These are phyloP conservation scores for Trifolium dubium DNA, from an alignment of 306 rosid genomes.

Conservation along the genomic window DNA sequence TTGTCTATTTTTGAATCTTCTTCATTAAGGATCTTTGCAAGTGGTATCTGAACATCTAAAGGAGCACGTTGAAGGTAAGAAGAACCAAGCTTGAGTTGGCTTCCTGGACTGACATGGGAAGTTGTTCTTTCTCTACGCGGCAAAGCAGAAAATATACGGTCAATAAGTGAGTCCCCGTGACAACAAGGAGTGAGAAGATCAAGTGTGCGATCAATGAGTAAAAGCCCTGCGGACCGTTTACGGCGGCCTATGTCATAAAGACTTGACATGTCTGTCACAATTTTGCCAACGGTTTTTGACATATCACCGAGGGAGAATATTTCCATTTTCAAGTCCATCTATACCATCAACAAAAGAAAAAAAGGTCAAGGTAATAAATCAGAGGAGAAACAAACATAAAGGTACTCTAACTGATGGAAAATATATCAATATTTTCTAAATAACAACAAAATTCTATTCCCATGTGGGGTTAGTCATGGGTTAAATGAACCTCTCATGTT, in stretches of 20 bases:
- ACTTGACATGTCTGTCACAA: conserved; percentile 92
- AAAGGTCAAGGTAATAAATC: conserved; percentile 41
- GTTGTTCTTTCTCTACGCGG: conserved; percentile 60
- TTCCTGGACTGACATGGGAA: conserved; percentile 55
- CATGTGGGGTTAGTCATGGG: conserved; percentile 10
- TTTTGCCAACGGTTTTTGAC: conserved; percentile 81
- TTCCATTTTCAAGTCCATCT: conserved; percentile 98
- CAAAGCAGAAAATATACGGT: conserved; percentile 78
- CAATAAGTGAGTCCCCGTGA: conserved; percentile 93
- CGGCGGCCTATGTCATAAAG: conserved; percentile 94
- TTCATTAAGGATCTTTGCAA: conserved; percentile 61
- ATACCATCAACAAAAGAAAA: conserved; percentile 48
- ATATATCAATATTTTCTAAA: conserved; percentile 27
- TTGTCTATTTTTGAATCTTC: conserved; percentile 57
- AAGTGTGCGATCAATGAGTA: conserved; percentile 89
- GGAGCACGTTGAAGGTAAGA: conserved; percentile 66
- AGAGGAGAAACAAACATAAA: conserved; percentile 39
- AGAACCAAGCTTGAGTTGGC: conserved; percentile 58
- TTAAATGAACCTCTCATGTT: background rate
- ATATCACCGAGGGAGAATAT: conserved; percentile 92
- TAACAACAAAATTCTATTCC: conserved; percentile 10
- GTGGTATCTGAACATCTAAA: conserved; percentile 84
- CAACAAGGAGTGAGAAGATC: conserved; percentile 95
- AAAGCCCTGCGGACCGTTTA: conserved; percentile 79
- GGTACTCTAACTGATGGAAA: conserved; percentile 17